Percentiles rank a stretch among this genome's conserved stretches.
phyloP scores from a whole-genome alignment of 208 protist species.

The Acanthamoeba healyi region DNA sequence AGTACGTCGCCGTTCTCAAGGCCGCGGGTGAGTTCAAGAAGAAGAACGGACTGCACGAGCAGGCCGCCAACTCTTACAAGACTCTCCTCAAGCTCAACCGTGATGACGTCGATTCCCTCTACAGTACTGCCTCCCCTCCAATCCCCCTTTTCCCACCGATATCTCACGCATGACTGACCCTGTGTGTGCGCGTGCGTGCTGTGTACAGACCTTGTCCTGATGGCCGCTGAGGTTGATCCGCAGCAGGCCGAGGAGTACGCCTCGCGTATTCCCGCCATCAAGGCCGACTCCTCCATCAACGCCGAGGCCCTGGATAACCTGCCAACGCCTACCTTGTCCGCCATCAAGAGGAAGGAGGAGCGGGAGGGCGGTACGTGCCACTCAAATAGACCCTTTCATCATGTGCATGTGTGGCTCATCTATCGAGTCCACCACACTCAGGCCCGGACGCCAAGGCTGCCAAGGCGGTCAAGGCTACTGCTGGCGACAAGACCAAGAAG shows the following conservation, averaged over 20 bases:
- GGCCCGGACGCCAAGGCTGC: not conserved
- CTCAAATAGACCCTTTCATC: not conserved
- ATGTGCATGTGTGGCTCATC: not conserved
- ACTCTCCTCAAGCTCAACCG: slow-evolving; percentile 52
- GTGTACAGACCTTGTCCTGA: slow-evolving; percentile 32
- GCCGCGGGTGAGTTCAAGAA: slow-evolving; percentile 60
- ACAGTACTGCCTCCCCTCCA: not conserved
- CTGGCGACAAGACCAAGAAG: slow-evolving; percentile 11
- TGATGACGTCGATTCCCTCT: slow-evolving; percentile 51
- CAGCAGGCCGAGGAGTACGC: slow-evolving; percentile 70
- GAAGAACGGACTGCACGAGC: slow-evolving; percentile 42
- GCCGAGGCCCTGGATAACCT: slow-evolving; percentile 67
- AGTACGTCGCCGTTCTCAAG: slow-evolving; percentile 28
- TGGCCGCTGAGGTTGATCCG: slow-evolving; percentile 27
- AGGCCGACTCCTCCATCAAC: slow-evolving; percentile 28
- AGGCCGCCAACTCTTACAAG: slow-evolving; percentile 66
- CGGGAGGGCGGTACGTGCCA: not conserved
- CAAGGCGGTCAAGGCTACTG: not conserved
- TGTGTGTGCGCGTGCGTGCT: not conserved
- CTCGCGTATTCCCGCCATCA: slow-evolving; percentile 61
- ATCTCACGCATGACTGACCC: too few relatives aligned
- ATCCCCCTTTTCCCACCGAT: not conserved
- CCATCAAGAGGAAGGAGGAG: slow-evolving; percentile 64
- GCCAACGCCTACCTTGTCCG: slow-evolving; percentile 8
- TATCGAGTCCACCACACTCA: too few relatives aligned